phyloP scores from a whole-genome alignment of 2,329 filamentous ascomycete species.

The Xylaria sp. region DNA sequence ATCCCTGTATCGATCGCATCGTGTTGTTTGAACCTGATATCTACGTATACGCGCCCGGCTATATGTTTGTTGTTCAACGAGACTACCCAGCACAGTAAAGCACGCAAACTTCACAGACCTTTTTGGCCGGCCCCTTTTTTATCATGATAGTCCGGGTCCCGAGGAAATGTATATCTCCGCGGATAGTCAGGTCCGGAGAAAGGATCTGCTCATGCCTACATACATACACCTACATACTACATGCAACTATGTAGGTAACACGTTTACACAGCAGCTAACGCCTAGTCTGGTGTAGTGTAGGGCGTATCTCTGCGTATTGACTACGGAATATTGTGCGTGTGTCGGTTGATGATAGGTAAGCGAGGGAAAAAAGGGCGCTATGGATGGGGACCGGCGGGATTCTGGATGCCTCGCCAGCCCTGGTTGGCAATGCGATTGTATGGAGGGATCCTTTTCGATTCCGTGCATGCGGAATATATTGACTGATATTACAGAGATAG shows the following conservation, averaged over 20 bases:
- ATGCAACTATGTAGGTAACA: background rate
- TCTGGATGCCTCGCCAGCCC: too few relatives aligned
- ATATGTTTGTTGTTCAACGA: too few relatives aligned
- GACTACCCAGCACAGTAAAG: too few relatives aligned
- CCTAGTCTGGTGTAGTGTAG: background rate
- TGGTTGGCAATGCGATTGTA: too few relatives aligned
- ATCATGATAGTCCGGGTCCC: background rate
- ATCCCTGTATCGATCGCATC: too few relatives aligned
- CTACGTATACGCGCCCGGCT: too few relatives aligned
- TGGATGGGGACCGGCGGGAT: too few relatives aligned
- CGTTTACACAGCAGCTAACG: background rate
- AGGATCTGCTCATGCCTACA: too few relatives aligned
- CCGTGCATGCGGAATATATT: background rate
- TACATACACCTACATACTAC: background rate
- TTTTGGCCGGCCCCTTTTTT: background rate
- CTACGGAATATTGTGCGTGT: background rate
- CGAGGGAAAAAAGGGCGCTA: too few relatives aligned
- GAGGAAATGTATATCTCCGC: slow-evolving; percentile 15
- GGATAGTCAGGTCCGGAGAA: background rate
- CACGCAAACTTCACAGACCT: background rate
- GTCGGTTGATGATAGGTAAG: background rate
- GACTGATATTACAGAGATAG: too few relatives aligned
- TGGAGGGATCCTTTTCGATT: background rate
- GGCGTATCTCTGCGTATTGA: background rate
- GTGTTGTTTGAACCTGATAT: too few relatives aligned